These are phyloP conservation scores for Miscanthus sacchariflorus DNA, from an alignment of 202 grass and related monocot genomes.

Conservation along the genomic window DNA sequence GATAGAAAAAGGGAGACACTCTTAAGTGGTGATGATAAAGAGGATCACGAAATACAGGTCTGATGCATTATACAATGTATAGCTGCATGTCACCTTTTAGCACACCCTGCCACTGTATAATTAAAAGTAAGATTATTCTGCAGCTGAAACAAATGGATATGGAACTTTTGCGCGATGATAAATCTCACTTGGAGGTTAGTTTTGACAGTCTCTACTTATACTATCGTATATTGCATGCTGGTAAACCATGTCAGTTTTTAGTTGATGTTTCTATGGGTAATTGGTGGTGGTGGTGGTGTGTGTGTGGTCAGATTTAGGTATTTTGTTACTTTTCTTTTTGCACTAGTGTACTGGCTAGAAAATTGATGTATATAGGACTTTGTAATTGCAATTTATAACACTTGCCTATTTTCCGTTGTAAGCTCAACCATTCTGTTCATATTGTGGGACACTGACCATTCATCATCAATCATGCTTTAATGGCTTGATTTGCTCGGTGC, in stretches of 20 bases:
- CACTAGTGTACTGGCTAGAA: neutral
- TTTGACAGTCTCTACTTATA: conserved; percentile 33
- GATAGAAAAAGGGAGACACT: conserved; percentile 63
- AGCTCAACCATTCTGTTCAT: neutral
- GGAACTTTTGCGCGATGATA: conserved; percentile 69
- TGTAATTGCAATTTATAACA: neutral
- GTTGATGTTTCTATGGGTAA: neutral
- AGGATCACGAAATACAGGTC: conserved; percentile 69
- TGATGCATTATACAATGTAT: conserved; percentile 27
- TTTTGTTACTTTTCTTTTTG: neutral
- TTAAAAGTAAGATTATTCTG: conserved; percentile 44
- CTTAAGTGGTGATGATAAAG: conserved; percentile 68
- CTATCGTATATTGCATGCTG: neutral
- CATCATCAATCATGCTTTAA: neutral
- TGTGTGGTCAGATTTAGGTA: neutral
- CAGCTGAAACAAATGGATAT: conserved; percentile 82
- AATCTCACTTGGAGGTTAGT: conserved; percentile 72
- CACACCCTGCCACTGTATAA: conserved; percentile 8
- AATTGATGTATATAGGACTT: neutral
- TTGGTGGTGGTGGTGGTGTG: neutral
- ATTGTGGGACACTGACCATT: neutral
- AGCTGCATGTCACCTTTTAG: neutral
- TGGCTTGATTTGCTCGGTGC: neutral
- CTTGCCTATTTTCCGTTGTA: neutral
- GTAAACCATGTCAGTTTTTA: neutral